These are phyloP conservation scores for Coemansia sp. DNA, from an alignment of 192 early-diverging fungal species.

Conservation along the genomic window DNA sequence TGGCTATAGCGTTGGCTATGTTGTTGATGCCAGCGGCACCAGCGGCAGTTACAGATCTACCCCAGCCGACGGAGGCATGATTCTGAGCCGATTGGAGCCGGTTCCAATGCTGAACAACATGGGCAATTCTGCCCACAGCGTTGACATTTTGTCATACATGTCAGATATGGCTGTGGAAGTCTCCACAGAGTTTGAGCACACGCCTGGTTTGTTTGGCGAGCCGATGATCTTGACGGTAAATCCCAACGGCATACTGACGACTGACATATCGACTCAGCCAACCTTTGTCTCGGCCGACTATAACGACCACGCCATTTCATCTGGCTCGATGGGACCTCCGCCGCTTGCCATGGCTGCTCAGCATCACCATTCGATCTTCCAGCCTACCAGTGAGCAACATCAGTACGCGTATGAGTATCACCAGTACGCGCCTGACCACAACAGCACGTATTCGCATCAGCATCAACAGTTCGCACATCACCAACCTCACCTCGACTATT, in stretches of 20 bases:
- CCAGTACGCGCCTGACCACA: not conserved
- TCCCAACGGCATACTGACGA: not conserved
- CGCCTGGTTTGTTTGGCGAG: slow-evolving; percentile 16
- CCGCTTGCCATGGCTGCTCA: not conserved
- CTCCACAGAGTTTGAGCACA: slow-evolving; percentile 9
- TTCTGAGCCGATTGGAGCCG: not conserved
- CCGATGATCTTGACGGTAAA: slow-evolving; percentile 18
- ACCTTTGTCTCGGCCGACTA: slow-evolving; percentile 8
- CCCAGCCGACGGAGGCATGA: not conserved
- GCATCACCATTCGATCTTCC: not conserved
- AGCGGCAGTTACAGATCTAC: slow-evolving; percentile 2
- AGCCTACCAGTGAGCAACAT: not conserved
- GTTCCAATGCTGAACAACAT: slow-evolving; percentile 8
- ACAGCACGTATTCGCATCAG: not conserved
- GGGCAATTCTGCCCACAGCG: not conserved
- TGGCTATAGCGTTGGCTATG: not conserved
- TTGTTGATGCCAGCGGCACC: not conserved
- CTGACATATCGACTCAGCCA: not conserved
- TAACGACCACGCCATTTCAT: not conserved
- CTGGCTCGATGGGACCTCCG: not conserved
- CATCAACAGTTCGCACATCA: slow-evolving; percentile 7
- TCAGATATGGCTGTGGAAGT: slow-evolving; percentile 1
- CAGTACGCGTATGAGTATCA: not conserved
- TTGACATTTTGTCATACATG: slow-evolving; percentile 16
- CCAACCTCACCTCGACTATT: slow-evolving; percentile 1